Evolutionary conservation across 139 green algal genomes (phyloP).

Genomic region (Pleodorina starrii): DNA sequence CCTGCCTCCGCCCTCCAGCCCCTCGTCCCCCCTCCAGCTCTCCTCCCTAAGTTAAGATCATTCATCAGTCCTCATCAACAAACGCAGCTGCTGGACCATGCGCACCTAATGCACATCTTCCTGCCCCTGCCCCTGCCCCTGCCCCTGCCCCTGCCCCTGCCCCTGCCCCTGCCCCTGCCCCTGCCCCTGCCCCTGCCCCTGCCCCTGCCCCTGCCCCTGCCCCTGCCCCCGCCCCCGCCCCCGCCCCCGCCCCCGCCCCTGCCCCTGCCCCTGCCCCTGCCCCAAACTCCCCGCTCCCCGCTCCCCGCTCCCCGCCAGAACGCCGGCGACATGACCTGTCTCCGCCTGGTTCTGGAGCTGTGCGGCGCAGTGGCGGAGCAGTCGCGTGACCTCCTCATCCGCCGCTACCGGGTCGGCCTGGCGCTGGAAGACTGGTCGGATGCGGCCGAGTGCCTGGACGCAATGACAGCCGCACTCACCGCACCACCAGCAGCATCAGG

Average conservation of each 20-base stretch:
- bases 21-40: no score
- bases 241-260: not conserved
- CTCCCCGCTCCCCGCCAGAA: not conserved
- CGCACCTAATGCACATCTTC: no score
- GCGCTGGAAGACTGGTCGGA: not conserved
- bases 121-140: no score
- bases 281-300: not conserved
- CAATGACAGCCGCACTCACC: not conserved
- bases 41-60: no score
- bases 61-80: no score
- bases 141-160: no score
- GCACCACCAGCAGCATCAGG: not conserved
- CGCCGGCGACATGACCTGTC: not conserved
- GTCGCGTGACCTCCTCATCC: not conserved
- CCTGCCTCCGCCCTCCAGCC: no score
- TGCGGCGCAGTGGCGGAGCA: not conserved
- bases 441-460: slow-evolving; percentile 29
- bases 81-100: no score
- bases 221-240: not conserved
- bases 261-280: not conserved
- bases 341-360: slow-evolving; percentile 23
- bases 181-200: no score
- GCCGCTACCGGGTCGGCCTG: not conserved
- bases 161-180: no score
- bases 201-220: no score